These are phyloP conservation scores for Leishmania gerbilli DNA, from an alignment of 208 protist species.

Conservation along the genomic window DNA sequence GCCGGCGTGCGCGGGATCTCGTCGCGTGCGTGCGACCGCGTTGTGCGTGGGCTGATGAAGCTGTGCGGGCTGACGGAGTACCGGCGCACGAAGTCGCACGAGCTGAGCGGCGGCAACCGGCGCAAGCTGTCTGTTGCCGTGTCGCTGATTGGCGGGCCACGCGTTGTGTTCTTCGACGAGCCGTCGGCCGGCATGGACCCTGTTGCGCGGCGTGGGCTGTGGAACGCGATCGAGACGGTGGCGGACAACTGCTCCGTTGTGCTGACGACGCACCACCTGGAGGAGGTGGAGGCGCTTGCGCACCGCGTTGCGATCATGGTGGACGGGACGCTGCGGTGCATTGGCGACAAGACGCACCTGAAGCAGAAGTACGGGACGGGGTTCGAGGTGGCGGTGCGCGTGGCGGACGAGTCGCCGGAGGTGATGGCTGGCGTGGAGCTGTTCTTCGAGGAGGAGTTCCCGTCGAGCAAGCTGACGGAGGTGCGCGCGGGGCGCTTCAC, in stretches of 20 bases:
- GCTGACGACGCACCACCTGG: conserved; percentile 93
- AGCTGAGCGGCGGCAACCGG: conserved; percentile 82
- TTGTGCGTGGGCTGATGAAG: conserved; percentile 40
- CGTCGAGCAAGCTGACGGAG: conserved; percentile 37
- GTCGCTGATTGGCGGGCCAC: conserved; percentile 77
- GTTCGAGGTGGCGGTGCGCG: conserved; percentile 56
- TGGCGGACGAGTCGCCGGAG: conserved; percentile 20
- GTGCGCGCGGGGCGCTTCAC: conserved; percentile 41
- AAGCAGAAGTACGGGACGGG: conserved; percentile 79
- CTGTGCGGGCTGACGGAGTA: conserved; percentile 52
- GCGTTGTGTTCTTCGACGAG: conserved; percentile 86
- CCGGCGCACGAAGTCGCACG: conserved; percentile 29
- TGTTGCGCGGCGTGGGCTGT: conserved; percentile 72
- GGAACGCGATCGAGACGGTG: conserved; percentile 73
- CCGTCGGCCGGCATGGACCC: conserved; percentile 91
- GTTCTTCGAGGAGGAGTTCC: conserved; percentile 46
- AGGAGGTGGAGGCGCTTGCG: conserved; percentile 91
- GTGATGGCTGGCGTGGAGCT: conserved; percentile 18
- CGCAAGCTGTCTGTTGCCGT: conserved; percentile 85
- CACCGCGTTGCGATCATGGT: conserved; percentile 90
- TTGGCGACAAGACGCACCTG: conserved; percentile 87
- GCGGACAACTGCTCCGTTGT: conserved; percentile 70
- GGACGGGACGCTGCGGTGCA: conserved; percentile 81
- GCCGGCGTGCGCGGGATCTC: conserved; percentile 38
- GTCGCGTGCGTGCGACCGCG: conserved; percentile 6